Evolutionary conservation across 352 stramenopile genomes (phyloP).

Genomic region (Phytophthora megakarya): DNA sequence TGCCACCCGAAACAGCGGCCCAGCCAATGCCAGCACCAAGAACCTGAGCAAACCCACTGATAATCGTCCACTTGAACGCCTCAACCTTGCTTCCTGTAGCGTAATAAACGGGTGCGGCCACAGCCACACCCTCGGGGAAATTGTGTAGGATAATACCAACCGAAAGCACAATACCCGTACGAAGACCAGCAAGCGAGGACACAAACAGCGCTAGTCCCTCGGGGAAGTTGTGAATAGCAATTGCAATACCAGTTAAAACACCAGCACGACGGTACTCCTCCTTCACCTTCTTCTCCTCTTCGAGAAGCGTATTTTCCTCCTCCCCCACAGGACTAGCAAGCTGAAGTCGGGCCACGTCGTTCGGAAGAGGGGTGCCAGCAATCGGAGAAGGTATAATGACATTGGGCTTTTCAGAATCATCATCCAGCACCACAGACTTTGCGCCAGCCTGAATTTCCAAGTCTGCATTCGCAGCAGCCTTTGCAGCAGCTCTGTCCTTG

Average conservation of each 20-base stretch:
- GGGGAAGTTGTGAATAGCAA: conserved; percentile 98
- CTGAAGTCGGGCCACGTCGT: conserved; percentile 11
- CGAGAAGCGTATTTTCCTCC: conserved; percentile 22
- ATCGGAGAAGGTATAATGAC: conserved; percentile 28
- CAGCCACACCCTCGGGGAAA: conserved; percentile 96
- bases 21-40: conserved; percentile 89
- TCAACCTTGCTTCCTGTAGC: conserved; percentile 92
- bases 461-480: conserved; percentile 13
- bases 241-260: conserved; percentile 93
- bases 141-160: conserved; percentile 98
- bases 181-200: conserved; percentile 88
- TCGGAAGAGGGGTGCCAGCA: conserved; percentile 36
- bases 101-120: conserved; percentile 97
- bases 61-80: conserved; percentile 91
- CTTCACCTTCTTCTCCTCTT: conserved; percentile 33
- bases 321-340: conserved; percentile 34
- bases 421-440: conserved; percentile 18
- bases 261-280: conserved; percentile 81
- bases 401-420: conserved; percentile 25
- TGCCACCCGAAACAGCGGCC: conserved; percentile 50
- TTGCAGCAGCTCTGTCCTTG: conserved; percentile 21
- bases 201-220: conserved; percentile 97
- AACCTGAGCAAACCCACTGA: conserved; percentile 91
- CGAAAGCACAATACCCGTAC: conserved; percentile 90
- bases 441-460: conserved; percentile 15